Evolutionary conservation across 2,329 filamentous ascomycete genomes (phyloP).

Genomic region (Decorospora gaudefroyi): DNA sequence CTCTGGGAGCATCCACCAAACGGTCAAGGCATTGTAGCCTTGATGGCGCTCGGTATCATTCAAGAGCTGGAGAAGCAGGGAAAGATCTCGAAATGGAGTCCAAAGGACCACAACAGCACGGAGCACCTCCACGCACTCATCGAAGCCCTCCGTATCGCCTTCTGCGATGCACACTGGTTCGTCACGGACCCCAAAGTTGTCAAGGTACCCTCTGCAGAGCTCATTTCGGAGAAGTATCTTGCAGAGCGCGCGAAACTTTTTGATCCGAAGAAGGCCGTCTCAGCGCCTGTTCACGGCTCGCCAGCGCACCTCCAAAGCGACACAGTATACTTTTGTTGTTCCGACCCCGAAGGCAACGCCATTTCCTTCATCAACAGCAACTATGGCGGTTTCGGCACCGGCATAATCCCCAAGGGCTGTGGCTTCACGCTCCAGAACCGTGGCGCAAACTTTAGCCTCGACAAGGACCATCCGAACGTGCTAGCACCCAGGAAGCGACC

Average conservation of each 20-base stretch:
- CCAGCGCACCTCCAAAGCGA: slow-evolving; percentile 83
- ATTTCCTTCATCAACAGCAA: slow-evolving; percentile 97
- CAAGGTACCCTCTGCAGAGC: slow-evolving; percentile 68
- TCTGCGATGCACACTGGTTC: slow-evolving; percentile 89
- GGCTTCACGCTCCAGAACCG: slow-evolving; percentile 96
- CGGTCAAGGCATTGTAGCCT: slow-evolving; percentile 90
- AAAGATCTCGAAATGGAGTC: slow-evolving; percentile 71
- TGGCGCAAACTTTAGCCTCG: slow-evolving; percentile 80
- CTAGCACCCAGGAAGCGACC: slow-evolving; percentile 82
- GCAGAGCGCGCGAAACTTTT: slow-evolving; percentile 69
- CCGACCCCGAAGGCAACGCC: slow-evolving; percentile 82
- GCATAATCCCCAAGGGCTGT: slow-evolving; percentile 80
- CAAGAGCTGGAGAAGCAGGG: slow-evolving; percentile 79
- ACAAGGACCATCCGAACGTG: slow-evolving; percentile 73
- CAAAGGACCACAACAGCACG: slow-evolving; percentile 77
- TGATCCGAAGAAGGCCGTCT: slow-evolving; percentile 56
- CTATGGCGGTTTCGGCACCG: slow-evolving; percentile 85
- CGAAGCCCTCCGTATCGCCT: slow-evolving; percentile 84
- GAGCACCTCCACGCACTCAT: slow-evolving; percentile 79
- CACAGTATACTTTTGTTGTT: slow-evolving; percentile 90
- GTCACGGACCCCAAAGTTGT: slow-evolving; percentile 78
- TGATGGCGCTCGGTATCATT: slow-evolving; percentile 92
- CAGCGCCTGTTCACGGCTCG: slow-evolving; percentile 67
- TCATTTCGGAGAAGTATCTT: slow-evolving; percentile 77
- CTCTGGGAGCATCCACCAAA: slow-evolving; percentile 98